Evolutionary conservation across 1,139 yeast species (phyloP), one percentile per base, ranked within the genome.

Genomic region (Suhomyces chickasaworum): DNA sequence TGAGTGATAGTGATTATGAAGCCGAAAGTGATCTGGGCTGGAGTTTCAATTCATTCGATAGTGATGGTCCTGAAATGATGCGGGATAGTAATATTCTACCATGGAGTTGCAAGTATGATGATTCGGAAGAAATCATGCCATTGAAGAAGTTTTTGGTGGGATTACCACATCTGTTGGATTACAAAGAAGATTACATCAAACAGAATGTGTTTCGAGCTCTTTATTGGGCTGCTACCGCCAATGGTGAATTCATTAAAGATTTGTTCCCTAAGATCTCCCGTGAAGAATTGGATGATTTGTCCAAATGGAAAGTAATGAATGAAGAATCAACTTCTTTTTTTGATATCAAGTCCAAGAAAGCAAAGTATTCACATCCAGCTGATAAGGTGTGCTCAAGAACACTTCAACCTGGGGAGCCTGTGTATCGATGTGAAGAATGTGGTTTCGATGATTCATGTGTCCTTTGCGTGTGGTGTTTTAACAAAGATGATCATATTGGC

Each of bases 401-500:
- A 23, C 81, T 86, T 53, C 72, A 70, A 38, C 57, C 63, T 3
- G 86, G 86, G 10, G 88, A 84, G 50, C 80, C 85, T 0, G 82
- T 84, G 12, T 86, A 83, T 58, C 69, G 87, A 47, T 86, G 95
- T 58, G 65, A 59, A 16, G 70, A 73, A 37, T 86, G 93, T 71
- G 89, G 87, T 1, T 79, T 75, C 52, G 95, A 86, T 61, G 81
- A 80, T 9, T 83, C 90, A 0, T 86, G 95, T 69, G 90, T 87
- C 13, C 62, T 86, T 23, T 86, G 95, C 63, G 77, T 75, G 10
- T 67, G 78, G 55, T 86, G 95, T 59, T 86, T 84, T 65, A 84
- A 85, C 60, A 77, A 78, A 45, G 73, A 74, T 2, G 89, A 85
- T 56, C 95, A 86, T 60, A 58, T 65, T 13, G 82, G 76, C 39